phyloP scores from a whole-genome alignment of 768 basidiomycete species.

The Naganishia vaughanmartiniae region DNA sequence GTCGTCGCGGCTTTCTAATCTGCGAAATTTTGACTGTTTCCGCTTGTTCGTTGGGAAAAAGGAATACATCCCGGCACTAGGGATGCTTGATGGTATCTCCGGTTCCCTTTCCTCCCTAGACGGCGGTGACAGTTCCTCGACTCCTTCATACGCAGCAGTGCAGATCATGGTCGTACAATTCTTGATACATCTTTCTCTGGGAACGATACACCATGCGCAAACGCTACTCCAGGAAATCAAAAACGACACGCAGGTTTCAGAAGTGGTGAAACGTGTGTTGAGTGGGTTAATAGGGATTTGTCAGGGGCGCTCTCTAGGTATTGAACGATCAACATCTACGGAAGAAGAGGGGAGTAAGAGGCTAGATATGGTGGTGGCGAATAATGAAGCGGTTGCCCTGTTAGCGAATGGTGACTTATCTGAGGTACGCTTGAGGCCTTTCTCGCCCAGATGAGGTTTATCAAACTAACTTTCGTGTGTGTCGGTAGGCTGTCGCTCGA shows the following conservation, averaged over 20 bases:
- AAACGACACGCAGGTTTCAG: not conserved
- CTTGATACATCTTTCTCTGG: constrained; percentile 3
- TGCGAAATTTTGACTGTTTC: not conserved
- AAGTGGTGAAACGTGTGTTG: not conserved
- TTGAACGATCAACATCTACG: not conserved
- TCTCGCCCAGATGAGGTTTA: not conserved
- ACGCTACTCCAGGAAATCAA: not conserved
- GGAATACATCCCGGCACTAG: constrained; percentile 12
- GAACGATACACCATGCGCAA: constrained; percentile 8
- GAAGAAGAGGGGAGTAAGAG: not conserved
- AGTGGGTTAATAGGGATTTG: not conserved
- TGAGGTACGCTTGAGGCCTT: not conserved
- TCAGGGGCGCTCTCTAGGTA: not conserved
- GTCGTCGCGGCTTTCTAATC: no score
- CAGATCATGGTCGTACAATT: not conserved
- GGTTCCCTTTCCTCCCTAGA: not conserved
- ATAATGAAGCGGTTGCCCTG: constrained; percentile 26
- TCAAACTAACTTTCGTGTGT: not conserved
- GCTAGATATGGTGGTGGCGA: constrained; percentile 20
- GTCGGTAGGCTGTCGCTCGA: not conserved
- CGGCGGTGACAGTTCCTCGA: not conserved
- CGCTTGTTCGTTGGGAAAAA: not conserved
- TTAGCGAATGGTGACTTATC: constrained; percentile 10
- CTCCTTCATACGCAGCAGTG: no score
- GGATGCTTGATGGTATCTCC: not conserved